These are phyloP conservation scores for Coelastrella sp. DNA, from an alignment of 139 green algal genomes.

Conservation along the genomic window DNA sequence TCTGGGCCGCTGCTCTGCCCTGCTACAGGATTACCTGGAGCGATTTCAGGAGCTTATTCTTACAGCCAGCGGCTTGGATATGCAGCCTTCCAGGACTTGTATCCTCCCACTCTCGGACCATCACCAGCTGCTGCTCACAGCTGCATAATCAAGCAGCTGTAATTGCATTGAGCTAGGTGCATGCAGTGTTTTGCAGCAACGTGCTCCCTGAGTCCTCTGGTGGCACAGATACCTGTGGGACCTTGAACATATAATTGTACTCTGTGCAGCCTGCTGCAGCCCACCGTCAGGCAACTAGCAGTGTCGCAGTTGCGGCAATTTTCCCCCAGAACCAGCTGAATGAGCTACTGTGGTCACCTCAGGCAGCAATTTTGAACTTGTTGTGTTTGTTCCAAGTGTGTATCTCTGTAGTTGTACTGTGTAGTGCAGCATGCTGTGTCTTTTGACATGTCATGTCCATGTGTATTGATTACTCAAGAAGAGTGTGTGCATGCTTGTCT, in stretches of 20 bases:
- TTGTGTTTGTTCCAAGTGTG: conserved; percentile 1
- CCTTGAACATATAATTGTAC: neutral
- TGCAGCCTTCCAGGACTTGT: conserved; percentile 25
- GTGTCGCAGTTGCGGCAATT: neutral
- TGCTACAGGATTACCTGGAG: conserved; percentile 37
- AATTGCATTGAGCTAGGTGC: neutral
- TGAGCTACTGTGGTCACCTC: neutral
- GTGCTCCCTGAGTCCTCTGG: neutral
- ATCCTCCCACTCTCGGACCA: conserved; percentile 1
- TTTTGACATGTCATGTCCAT: neutral
- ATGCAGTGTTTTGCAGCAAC: neutral
- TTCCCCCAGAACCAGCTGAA: neutral
- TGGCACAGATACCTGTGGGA: neutral
- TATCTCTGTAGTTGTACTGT: conserved; percentile 16
- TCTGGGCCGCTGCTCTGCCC: neutral
- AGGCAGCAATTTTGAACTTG: conserved; percentile 30
- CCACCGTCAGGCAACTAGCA: neutral
- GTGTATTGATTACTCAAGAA: neutral
- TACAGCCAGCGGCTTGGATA: conserved; percentile 40
- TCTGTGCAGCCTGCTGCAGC: neutral
- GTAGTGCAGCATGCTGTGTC: conserved; percentile 5
- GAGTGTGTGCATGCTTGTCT: neutral
- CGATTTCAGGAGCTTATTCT: conserved; percentile 45
- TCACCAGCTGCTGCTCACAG: conserved; percentile 30
- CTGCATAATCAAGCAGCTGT: conserved; percentile 14